These are phyloP conservation scores for Thelonectria olida DNA, from an alignment of 2,329 filamentous ascomycete genomes.

Conservation along the genomic window DNA sequence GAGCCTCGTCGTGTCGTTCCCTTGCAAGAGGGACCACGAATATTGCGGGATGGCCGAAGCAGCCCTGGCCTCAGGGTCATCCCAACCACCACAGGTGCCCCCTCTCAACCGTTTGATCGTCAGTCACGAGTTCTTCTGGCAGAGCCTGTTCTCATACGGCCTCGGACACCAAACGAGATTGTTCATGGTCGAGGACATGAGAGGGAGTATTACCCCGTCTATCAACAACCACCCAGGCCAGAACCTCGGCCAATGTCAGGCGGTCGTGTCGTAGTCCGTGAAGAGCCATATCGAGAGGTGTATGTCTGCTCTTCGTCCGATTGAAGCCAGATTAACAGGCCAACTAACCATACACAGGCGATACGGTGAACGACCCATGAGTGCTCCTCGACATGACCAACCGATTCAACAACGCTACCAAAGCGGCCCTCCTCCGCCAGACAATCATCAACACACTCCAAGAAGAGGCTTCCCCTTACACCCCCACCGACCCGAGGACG, in stretches of 20 bases:
- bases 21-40: constrained; percentile 34
- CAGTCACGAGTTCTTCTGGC: constrained; percentile 13
- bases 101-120: constrained; percentile 16
- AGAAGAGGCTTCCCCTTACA: constrained; percentile 30
- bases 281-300: constrained; percentile 37
- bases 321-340: neutral
- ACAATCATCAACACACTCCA: constrained; percentile 23
- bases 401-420: constrained; percentile 29
- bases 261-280: constrained; percentile 17
- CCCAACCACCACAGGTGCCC: constrained; percentile 22
- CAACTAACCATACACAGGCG: constrained; percentile 32
- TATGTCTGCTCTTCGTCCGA: constrained; percentile 26
- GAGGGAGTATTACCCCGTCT: constrained; percentile 16
- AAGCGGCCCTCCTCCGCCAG: constrained; percentile 17
- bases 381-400: constrained; percentile 19
- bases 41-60: constrained; percentile 27
- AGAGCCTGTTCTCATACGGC: constrained; percentile 19
- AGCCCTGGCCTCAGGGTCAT: constrained; percentile 31
- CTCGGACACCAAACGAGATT: constrained; percentile 9
- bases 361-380: constrained; percentile 19
- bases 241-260: constrained; percentile 26
- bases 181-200: constrained; percentile 14
- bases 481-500: constrained; percentile 37
- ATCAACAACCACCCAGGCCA: constrained; percentile 15
- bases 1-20: constrained; percentile 31